Percentiles rank a stretch among this genome's conserved stretches.
Conservation (phyloP, 257 asterid species). For the Nicotiana obtusifolia region DNA sequence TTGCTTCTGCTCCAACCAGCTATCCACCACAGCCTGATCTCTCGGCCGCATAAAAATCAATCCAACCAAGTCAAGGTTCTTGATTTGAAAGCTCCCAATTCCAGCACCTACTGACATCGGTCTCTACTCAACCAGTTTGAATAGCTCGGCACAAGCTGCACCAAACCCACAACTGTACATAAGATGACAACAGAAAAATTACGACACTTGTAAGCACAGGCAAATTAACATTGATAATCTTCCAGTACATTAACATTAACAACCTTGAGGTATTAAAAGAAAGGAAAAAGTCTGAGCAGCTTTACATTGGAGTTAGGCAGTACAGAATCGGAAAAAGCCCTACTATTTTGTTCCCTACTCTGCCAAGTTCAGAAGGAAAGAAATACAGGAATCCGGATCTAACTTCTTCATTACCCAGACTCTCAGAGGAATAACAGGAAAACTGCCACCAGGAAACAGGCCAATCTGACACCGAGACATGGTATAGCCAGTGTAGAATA, state of each 20-base stretch:
- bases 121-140: slow-evolving; percentile 52
- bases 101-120: slow-evolving; percentile 49
- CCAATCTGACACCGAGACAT: neutral
- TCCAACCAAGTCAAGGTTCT: slow-evolving; percentile 46
- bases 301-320: neutral
- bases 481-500: neutral
- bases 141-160: slow-evolving; percentile 73
- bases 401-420: neutral
- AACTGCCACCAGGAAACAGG: neutral
- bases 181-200: neutral
- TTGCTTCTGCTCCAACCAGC: slow-evolving; percentile 30
- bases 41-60: slow-evolving; percentile 29
- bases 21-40: slow-evolving; percentile 28
- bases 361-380: neutral
- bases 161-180: neutral
- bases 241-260: neutral
- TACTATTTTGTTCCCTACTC: neutral
- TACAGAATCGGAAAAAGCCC: neutral
- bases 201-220: neutral
- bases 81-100: slow-evolving; percentile 33
- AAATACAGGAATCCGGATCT: slow-evolving; percentile 1
- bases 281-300: neutral
- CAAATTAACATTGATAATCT: neutral
- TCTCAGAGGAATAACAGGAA: neutral
- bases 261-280: neutral